Base-by-base conservation (phyloP, 2,329 filamentous ascomycete genomes). In the Sclerotinia trifoliorum region DNA sequence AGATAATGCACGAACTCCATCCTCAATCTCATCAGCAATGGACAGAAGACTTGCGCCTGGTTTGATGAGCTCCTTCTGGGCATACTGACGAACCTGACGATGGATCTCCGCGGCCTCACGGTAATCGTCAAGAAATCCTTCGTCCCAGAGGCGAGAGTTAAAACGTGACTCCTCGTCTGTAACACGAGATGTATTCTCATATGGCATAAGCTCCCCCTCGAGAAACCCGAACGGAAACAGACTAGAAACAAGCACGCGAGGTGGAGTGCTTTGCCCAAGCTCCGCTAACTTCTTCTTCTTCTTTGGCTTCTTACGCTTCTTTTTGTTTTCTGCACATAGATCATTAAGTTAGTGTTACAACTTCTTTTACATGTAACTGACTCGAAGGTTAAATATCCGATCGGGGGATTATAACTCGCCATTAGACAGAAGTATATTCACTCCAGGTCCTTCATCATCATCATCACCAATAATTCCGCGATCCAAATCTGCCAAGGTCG, bases 161-260 rank as follows among this genome's bases (percentile, higher is more conserved):
- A 94, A 88, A 60, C 92, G 87, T 80, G 92, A 90, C 82, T 95
- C 92, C 79, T 94, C 92, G 77, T 83, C 88, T 8, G 91, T 94
- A 5, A 90, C 93, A 67, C 92, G 86, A 78, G 88, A 89, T 39
- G 84, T 80, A 78, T 94, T 94, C 72, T 94, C 91, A 79, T 95
- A 95, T 72, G 92, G 88, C 74, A 88, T 85, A 76, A 92, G 89
- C 79, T 94, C 87, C 72, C 92, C 92, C 76, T 87, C 85, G 57
- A 91, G 91, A 78, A 91, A 95, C 70, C 81, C 81, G 78, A 86
- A 85, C 68, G 88, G 86, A 81, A 93, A 94, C 54, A 95, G 83
- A 71, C 88, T 85, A 42, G 89, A 87, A 48, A 94, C 79, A 60
- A 87, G 84, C 32, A 94, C 87, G n/a, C 90, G 86, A 1, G 92